Evolutionary conservation across 73 alveolate species (phyloP), one percentile per base, ranked within the genome.

Genomic region (Paramecium pentaurelia): DNA sequence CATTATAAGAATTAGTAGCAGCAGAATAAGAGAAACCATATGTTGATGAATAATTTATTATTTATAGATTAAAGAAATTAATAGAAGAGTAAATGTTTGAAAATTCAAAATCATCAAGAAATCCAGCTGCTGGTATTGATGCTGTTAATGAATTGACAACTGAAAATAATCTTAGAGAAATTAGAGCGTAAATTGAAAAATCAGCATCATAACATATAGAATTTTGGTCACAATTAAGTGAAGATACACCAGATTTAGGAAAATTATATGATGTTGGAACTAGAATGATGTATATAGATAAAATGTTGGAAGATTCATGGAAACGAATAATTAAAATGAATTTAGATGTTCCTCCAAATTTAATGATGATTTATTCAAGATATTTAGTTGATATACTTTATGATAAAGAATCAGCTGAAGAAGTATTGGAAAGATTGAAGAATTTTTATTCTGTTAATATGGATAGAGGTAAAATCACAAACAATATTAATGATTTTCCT

Each of bases 51-150:
- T 45, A 89, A 12, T 89, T 89, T 47, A 89, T 89, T 32, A 71
- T 89, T 1, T 89, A 71, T n/a, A 70, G 94, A 89, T 73, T 71
- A 14, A 89, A 89, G 38, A 89, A 89, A 37, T 20, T 89, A 2
- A 89, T 89, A 25, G 94, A 89, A 71, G 94, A 89, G 11, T 32
- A 77, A n/a, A 89, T 89, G 94, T 71, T 89, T 16, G 94, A 89
- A 47, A 80, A 80, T 80, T 80, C 91, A 14, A 80, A 80, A 47
- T 25, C 73, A 2, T 32, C 71, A 4, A 40, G 30, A 44, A 80
- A 49, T 80, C 47, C 91, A 45, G 44, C 91, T 38, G 73, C 71
- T 6, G 91, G 91, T 3, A 47, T 80, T 3, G 91, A 80, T 80
- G 91, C 91, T 45, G 91, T 80, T 2, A 80, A 80, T 80, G 91